A percentile compares a stretch with the other conserved stretches of the same genome.
These are phyloP conservation scores for Cladosporium sp. DNA, from an alignment of 2,329 filamentous ascomycete species.

Conservation along the genomic window DNA sequence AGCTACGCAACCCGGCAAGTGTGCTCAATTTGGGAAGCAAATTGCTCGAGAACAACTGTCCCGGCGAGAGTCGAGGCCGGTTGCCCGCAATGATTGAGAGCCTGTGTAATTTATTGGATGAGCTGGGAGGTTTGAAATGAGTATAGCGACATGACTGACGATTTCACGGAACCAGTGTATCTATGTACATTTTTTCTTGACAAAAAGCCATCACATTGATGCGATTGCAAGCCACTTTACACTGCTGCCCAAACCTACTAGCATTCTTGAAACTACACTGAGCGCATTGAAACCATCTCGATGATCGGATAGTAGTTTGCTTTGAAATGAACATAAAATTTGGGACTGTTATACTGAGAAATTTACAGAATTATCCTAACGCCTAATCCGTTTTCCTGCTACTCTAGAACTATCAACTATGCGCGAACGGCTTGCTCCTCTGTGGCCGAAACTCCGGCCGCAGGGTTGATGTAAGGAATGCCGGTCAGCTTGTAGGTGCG, in stretches of 20 bases:
- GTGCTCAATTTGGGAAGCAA: conserved; percentile 24
- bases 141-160: background rate
- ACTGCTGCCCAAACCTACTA: no score
- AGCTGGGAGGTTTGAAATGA: conserved; percentile 24
- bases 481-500: conserved; percentile 49
- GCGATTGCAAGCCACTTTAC: no score
- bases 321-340: no score
- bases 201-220: no score
- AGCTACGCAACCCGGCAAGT: conserved; percentile 22
- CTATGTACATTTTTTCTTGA: background rate
- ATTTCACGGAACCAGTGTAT: background rate
- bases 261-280: background rate
- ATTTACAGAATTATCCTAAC: background rate
- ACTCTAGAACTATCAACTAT: background rate
- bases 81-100: conserved; percentile 27
- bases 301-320: no score
- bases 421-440: conserved; percentile 4
- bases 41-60: conserved; percentile 26
- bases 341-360: background rate
- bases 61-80: conserved; percentile 23
- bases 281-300: background rate
- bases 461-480: conserved; percentile 46
- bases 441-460: background rate
- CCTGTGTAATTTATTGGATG: conserved; percentile 27
- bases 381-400: background rate